These are phyloP conservation scores for Raffaelea deltoideospora DNA, from an alignment of 2,329 filamentous ascomycete genomes.

Conservation along the genomic window DNA sequence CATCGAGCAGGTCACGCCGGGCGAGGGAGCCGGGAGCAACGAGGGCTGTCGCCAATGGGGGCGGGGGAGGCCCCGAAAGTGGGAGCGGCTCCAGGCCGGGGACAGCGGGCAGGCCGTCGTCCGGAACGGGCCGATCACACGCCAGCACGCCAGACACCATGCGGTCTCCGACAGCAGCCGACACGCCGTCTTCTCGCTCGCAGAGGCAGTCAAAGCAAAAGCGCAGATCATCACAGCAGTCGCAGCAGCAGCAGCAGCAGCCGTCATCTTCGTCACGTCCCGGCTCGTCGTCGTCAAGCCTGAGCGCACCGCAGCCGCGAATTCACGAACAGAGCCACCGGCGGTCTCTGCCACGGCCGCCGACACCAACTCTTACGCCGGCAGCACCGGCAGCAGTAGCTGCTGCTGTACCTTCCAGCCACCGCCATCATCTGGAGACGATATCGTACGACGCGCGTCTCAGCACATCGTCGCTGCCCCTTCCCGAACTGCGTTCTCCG, in stretches of 20 bases:
- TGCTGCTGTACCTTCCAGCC: no score
- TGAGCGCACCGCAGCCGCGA: constrained; percentile 24
- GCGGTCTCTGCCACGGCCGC: not conserved
- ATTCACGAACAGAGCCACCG: no score
- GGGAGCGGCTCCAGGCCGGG: not conserved
- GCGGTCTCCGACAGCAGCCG: constrained; percentile 1
- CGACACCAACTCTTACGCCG: not conserved
- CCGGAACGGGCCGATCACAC: constrained; percentile 7
- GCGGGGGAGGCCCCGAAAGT: constrained; percentile 11
- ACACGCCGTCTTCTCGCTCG: constrained; percentile 3
- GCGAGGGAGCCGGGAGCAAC: constrained; percentile 23
- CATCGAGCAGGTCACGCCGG: constrained; percentile 34
- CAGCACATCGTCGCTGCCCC: constrained; percentile 51
- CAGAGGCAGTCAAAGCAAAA: constrained; percentile 3
- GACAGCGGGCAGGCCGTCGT: not conserved
- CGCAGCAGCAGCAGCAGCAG: not conserved
- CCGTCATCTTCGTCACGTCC: constrained; percentile 4
- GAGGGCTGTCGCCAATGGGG: constrained; percentile 19
- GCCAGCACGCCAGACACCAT: constrained; percentile 5
- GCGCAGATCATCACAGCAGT: no score
- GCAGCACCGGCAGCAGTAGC: not conserved
- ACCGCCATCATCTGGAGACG: constrained; percentile 28
- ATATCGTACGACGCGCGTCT: constrained; percentile 42
- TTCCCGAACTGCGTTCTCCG: constrained; percentile 45
- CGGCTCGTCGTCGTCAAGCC: constrained; percentile 10